Evolutionary conservation across 164 flowering plant species (phyloP), one percentile per base, ranked within the genome.

Genomic region (Aristolochia californica): DNA sequence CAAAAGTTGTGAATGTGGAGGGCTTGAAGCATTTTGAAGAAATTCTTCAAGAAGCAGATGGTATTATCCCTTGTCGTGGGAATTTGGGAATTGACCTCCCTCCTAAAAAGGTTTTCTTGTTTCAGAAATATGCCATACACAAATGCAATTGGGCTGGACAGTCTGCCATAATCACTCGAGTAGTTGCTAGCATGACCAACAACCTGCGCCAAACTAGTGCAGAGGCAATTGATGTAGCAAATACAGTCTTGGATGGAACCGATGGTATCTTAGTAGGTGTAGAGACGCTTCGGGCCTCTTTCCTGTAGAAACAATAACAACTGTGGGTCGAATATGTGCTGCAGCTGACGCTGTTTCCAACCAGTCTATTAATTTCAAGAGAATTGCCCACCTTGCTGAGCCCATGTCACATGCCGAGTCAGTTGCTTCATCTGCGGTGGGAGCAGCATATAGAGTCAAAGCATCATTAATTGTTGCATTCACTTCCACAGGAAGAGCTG

Each of bases 351-450:
- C 45, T 50, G 83, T 79, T 48, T 79, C 65, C 74, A 72, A 74
- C 59, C 80, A 79, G 51, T 18, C 72, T 23, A 58, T 67, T 62
- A 67, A 64, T 51, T 79, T 64, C 68, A 79, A 74, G 66, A 71
- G 63, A 62, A 65, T 72, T 44, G 45, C 44, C 55, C 74, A 63
- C 45, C 56, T 66, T 61, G 77, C 63, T 66, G 78, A 74, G 54
- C 78, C 78, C 34, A 72, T 76, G 80, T 64, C 74, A 21, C 75
- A 76, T 61, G 75, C 70, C 23, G 83, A 79, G 69, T 70, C 80
- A 24, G 78, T 79, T 62, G 80, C 83, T 57, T 76, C 80, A 66
- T 76, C 83, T 45, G 83, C 78, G 78, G 83, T 76, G 13, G 78
- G 75, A 24, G 61, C 76, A 26, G 80, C 83, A 55, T 53, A 45